Conservation (phyloP, 352 stramenopile genomes). For the Globisporangium splendens region DNA sequence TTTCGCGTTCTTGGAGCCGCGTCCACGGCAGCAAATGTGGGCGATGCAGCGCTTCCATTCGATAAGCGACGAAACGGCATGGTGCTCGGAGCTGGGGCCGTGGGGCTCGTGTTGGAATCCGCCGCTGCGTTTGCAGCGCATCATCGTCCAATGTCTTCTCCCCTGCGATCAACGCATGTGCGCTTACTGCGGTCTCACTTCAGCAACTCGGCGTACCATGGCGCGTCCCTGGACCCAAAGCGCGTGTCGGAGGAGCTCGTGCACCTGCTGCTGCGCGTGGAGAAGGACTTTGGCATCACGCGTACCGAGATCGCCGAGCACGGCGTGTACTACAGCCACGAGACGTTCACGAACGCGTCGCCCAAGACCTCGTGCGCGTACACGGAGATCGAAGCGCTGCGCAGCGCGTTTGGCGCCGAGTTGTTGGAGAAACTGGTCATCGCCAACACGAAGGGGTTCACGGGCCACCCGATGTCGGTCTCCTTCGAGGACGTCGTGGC, state of each 20-base stretch:
- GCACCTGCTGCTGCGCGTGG: constrained; percentile 85
- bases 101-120: constrained; percentile 79
- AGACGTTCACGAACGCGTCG: constrained; percentile 95
- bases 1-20: constrained; percentile 94
- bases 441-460: constrained; percentile 94
- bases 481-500: constrained; percentile 95
- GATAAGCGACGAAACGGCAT: constrained; percentile 92
- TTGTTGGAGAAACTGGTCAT: constrained; percentile 77
- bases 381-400: constrained; percentile 84
- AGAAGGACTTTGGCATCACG: constrained; percentile 90
- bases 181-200: constrained; percentile 91
- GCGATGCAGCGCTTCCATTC: constrained; percentile 89
- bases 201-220: constrained; percentile 96
- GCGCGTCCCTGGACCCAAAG: constrained; percentile 90
- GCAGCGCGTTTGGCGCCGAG: constrained; percentile 67
- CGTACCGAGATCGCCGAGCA: constrained; percentile 88
- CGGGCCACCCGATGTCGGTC: constrained; percentile 95
- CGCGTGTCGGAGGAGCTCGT: constrained; percentile 93
- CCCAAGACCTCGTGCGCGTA: constrained; percentile 90
- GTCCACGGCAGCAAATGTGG: constrained; percentile 71
- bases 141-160: constrained; percentile 3
- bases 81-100: constrained; percentile 91
- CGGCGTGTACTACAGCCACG: constrained; percentile 97
- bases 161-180: constrained; percentile 26
- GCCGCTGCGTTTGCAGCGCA: constrained; percentile 22